phyloP scores from a whole-genome alignment of 192 early-diverging fungal genomes.

The Entomortierella beljakovae region DNA sequence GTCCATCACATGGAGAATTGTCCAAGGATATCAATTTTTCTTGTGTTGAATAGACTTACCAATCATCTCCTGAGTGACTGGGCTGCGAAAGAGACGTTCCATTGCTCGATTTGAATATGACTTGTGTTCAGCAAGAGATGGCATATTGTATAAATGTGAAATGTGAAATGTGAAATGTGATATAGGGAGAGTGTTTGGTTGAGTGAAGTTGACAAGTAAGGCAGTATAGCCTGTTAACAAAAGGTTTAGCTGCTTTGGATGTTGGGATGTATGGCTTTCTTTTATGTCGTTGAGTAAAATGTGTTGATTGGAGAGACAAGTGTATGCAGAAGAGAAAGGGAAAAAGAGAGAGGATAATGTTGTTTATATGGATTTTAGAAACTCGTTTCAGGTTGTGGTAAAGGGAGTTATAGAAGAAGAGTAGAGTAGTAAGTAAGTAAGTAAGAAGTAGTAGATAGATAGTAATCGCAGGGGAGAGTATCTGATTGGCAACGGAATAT shows the following conservation, averaged over 20 bases:
- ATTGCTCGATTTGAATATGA: conserved; percentile 41
- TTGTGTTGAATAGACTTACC: conserved; percentile 18
- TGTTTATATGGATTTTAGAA: neutral
- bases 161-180: too few species aligned
- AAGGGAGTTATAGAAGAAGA: too few species aligned
- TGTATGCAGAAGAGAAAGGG: conserved; percentile 1
- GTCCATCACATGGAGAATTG: too few species aligned
- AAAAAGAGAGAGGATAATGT: conserved; percentile 2
- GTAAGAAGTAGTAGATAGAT: too few species aligned
- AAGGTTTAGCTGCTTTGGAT: neutral
- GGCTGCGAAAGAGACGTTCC: conserved; percentile 40
- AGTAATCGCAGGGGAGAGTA: too few species aligned
- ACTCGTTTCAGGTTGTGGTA: too few species aligned
- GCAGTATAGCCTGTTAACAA: neutral
- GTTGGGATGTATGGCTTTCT: too few species aligned
- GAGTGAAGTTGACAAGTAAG: neutral
- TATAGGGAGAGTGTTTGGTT: neutral
- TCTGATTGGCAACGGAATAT: too few species aligned
- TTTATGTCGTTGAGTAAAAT: too few species aligned
- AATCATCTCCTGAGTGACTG: conserved; percentile 52
- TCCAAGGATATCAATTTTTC: neutral
- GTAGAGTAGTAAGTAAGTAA: too few species aligned
- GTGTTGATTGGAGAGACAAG: neutral
- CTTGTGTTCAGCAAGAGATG: conserved; percentile 44
- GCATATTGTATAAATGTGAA: conserved; percentile 23